Conservation (phyloP, 2,329 filamentous ascomycete genomes). For the Atkinsonella texensis region DNA sequence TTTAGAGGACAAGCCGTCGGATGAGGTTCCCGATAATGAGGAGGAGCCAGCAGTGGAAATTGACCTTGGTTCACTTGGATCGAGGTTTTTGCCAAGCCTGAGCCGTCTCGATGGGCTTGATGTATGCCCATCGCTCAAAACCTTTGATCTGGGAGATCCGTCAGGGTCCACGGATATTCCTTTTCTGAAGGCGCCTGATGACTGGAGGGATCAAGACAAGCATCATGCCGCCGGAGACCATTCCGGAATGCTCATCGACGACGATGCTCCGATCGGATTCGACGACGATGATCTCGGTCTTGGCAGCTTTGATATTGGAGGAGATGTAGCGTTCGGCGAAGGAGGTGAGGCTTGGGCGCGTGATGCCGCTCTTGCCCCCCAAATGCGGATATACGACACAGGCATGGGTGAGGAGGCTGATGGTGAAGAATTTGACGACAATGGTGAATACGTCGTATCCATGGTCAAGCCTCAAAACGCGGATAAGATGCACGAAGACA, state of each 20-base stretch:
- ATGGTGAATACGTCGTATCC: constrained; percentile 67
- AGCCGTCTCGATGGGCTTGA: constrained; percentile 69
- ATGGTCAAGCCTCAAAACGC: constrained; percentile 54
- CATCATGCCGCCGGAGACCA: constrained; percentile 50
- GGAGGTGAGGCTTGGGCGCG: constrained; percentile 92
- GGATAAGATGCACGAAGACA: constrained; percentile 75
- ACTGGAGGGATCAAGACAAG: constrained; percentile 64
- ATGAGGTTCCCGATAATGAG: constrained; percentile 30
- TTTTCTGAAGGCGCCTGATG: constrained; percentile 79
- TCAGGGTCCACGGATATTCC: constrained; percentile 80
- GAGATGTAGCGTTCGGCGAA: constrained; percentile 80
- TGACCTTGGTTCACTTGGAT: constrained; percentile 61
- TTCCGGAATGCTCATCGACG: constrained; percentile 75
- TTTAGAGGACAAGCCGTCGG: constrained; percentile 32
- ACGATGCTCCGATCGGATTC: constrained; percentile 73
- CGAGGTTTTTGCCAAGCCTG: constrained; percentile 78
- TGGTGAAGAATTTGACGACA: constrained; percentile 33
- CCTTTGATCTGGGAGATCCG: constrained; percentile 79
- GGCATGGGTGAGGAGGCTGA: constrained; percentile 40
- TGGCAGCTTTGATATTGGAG: constrained; percentile 57
- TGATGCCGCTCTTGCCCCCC: constrained; percentile 75
- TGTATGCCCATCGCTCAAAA: constrained; percentile 89
- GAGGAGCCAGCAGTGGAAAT: constrained; percentile 54
- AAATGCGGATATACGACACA: constrained; percentile 66
- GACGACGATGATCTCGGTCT: constrained; percentile 56